Conservation (phyloP, 495 filamentous ascomycete species). For the Evernia prunastri region DNA sequence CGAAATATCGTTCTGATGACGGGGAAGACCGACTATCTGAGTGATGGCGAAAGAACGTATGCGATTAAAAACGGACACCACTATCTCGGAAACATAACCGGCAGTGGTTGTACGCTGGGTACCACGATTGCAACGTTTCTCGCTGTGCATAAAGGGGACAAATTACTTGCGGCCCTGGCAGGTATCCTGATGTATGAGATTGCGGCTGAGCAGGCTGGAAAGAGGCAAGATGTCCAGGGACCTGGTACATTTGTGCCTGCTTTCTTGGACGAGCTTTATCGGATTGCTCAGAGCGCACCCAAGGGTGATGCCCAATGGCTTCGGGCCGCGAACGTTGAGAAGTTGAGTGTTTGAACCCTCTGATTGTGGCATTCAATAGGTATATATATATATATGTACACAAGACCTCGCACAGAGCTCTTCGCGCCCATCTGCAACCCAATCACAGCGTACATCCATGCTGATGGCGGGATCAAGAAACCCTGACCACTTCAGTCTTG, state of each 20-base stretch:
- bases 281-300: slow-evolving; percentile 43
- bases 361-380: not conserved
- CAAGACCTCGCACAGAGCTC: not conserved
- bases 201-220: slow-evolving; percentile 67
- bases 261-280: slow-evolving; percentile 68
- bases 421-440: not conserved
- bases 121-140: slow-evolving; percentile 71
- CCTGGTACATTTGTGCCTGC: slow-evolving; percentile 85
- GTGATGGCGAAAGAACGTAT: slow-evolving; percentile 62
- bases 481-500: not conserved
- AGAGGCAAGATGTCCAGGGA: slow-evolving; percentile 58
- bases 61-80: slow-evolving; percentile 70
- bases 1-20: slow-evolving; percentile 80
- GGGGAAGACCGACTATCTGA: slow-evolving; percentile 69
- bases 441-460: slow-evolving; percentile 11
- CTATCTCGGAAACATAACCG: slow-evolving; percentile 75
- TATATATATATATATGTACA: not conserved
- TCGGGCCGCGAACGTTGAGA: slow-evolving; percentile 48
- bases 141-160: slow-evolving; percentile 52
- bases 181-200: slow-evolving; percentile 77
- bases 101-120: slow-evolving; percentile 81
- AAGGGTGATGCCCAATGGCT: slow-evolving; percentile 50
- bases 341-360: not conserved
- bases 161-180: slow-evolving; percentile 61
- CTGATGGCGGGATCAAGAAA: not conserved